Evolutionary conservation across 75 land plant genomes (phyloP).

Genomic region (Pseudotsuga menziesii): DNA sequence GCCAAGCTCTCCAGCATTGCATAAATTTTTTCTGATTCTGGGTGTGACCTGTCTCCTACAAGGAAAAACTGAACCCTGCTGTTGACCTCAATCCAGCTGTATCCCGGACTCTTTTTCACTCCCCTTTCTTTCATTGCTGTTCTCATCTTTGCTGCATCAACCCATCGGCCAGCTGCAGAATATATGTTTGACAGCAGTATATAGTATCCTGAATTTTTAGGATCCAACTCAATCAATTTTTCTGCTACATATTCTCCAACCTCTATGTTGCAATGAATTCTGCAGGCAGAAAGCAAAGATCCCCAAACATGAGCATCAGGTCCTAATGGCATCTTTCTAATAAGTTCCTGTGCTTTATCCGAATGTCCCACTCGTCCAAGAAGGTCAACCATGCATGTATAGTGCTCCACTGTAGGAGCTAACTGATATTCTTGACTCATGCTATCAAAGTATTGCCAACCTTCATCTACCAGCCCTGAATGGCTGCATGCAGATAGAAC

Average conservation of each 20-base stretch:
- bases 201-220: slow-evolving; percentile 10
- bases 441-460: slow-evolving; percentile 32
- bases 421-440: slow-evolving; percentile 21
- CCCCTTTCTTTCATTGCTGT: background rate
- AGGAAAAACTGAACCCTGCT: slow-evolving; percentile 6
- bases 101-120: background rate
- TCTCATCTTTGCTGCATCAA: background rate
- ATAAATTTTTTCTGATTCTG: background rate
- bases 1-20: background rate
- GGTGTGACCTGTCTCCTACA: slow-evolving; percentile 4
- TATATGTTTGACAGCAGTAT: slow-evolving; percentile 18
- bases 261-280: slow-evolving; percentile 5
- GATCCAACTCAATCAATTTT: background rate
- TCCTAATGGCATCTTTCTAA: slow-evolving; percentile 9
- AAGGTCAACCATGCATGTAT: slow-evolving; percentile 15
- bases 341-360: background rate
- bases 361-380: slow-evolving; percentile 14
- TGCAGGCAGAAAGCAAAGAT: slow-evolving; percentile 13
- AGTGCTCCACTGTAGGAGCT: slow-evolving; percentile 10
- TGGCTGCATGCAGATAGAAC: slow-evolving; percentile 23
- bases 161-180: slow-evolving; percentile 8
- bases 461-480: slow-evolving; percentile 34
- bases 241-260: slow-evolving; percentile 11
- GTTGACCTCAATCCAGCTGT: slow-evolving; percentile 10
- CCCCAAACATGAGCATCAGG: background rate